A percentile compares a stretch with the other conserved stretches of the same genome.
Conservation (phyloP, 257 asterid species). For the Fraxinus excelsior region DNA sequence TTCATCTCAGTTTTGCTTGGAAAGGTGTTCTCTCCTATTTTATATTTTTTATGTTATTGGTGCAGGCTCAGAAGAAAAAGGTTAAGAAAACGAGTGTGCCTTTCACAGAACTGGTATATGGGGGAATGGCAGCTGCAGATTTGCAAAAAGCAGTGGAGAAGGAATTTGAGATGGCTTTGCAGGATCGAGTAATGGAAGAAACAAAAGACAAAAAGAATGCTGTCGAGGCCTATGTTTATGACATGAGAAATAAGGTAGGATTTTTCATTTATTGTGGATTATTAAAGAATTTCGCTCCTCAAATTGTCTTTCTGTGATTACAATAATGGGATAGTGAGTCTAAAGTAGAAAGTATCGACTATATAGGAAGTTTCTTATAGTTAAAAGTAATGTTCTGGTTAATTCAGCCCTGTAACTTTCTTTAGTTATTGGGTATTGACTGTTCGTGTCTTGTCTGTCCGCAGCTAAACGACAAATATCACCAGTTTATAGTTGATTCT, state of each 20-base stretch:
- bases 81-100: conserved; percentile 73
- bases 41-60: conserved; percentile 25
- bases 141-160: conserved; percentile 89
- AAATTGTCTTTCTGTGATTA: background rate
- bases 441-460: background rate
- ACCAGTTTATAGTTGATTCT: conserved; percentile 49
- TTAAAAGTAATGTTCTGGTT: background rate
- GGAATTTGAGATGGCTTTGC: conserved; percentile 97
- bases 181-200: conserved; percentile 98
- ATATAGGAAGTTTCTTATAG: background rate
- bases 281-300: background rate
- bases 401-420: background rate
- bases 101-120: conserved; percentile 69
- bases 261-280: background rate
- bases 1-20: background rate
- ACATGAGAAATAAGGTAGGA: conserved; percentile 85
- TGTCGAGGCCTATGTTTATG: conserved; percentile 92
- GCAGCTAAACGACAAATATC: background rate
- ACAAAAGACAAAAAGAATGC: conserved; percentile 97
- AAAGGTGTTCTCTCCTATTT: background rate
- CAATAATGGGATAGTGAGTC: background rate
- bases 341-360: background rate
- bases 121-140: conserved; percentile 67
- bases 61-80: conserved; percentile 82
- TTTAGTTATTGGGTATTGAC: background rate